Evolutionary conservation across 495 filamentous ascomycete species (phyloP).

Genomic region (Lasiosphaeria hispida): DNA sequence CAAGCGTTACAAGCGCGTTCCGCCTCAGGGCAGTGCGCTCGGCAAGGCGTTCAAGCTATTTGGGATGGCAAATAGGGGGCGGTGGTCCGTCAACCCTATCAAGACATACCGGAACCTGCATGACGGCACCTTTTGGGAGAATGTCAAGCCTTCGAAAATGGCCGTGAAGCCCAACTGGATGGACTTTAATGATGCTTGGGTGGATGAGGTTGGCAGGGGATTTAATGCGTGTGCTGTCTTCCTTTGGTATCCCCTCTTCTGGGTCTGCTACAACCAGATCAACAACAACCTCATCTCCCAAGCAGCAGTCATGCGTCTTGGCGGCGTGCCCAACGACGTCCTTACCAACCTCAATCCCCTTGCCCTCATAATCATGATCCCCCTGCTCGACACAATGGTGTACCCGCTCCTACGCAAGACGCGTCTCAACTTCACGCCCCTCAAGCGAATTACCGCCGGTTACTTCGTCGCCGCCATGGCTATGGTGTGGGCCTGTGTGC

Average conservation of each 20-base stretch:
- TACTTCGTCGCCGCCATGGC: slow-evolving; percentile 59
- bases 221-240: slow-evolving; percentile 69
- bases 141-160: slow-evolving; percentile 60
- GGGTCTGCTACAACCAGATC: slow-evolving; percentile 48
- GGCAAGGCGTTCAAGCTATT: slow-evolving; percentile 56
- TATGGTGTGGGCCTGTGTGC: slow-evolving; percentile 65
- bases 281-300: slow-evolving; percentile 74
- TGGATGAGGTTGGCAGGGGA: slow-evolving; percentile 48
- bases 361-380: slow-evolving; percentile 75
- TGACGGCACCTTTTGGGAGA: slow-evolving; percentile 59
- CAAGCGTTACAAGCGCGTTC: slow-evolving; percentile 55
- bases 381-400: slow-evolving; percentile 64
- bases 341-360: slow-evolving; percentile 77
- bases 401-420: slow-evolving; percentile 65
- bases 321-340: slow-evolving; percentile 75
- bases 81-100: slow-evolving; percentile 59
- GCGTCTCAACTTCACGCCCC: slow-evolving; percentile 65
- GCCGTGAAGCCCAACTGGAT: slow-evolving; percentile 58
- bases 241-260: slow-evolving; percentile 57
- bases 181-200: slow-evolving; percentile 68
- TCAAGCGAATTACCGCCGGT: slow-evolving; percentile 70
- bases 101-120: slow-evolving; percentile 54
- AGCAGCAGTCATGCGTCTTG: slow-evolving; percentile 67
- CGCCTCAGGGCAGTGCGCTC: slow-evolving; percentile 64
- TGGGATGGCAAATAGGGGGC: slow-evolving; percentile 58